Evolutionary conservation across 495 filamentous ascomycete genomes (phyloP).

Genomic region (Talaromyces wortmannii): DNA sequence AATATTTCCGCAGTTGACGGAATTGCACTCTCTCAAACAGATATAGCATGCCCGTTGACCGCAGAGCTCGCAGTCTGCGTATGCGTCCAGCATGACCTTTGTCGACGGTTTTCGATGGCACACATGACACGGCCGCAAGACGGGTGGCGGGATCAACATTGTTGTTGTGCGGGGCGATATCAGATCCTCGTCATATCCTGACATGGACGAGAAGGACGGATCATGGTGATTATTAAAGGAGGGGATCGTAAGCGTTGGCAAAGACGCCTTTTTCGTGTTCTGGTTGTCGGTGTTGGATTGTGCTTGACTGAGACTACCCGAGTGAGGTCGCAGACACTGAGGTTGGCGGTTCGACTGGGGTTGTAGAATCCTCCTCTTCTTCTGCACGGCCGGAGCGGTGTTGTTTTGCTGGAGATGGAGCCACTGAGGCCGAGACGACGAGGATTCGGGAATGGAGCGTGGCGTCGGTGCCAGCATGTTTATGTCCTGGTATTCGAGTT

Average conservation of each 20-base stretch:
- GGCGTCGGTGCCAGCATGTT: constrained; percentile 2
- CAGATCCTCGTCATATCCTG: not conserved
- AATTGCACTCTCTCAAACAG: constrained; percentile 43
- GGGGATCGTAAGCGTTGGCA: not conserved
- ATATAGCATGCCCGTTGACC: constrained; percentile 42
- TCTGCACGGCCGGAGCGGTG: not conserved
- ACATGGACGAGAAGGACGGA: not conserved
- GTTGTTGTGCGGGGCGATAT: constrained; percentile 1
- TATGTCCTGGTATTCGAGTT: constrained; percentile 3
- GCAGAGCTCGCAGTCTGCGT: constrained; percentile 44
- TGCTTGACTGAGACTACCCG: not conserved
- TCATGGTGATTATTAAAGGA: not conserved
- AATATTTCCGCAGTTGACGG: constrained; percentile 12
- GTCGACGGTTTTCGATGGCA: constrained; percentile 42
- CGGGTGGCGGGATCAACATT: constrained; percentile 1
- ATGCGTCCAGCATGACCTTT: constrained; percentile 38
- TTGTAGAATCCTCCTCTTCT: constrained; percentile 1
- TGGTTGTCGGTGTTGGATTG: not conserved
- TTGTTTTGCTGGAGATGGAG: constrained; percentile 1
- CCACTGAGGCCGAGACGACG: constrained; percentile 2
- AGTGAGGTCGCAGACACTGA: not conserved
- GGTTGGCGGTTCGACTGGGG: not conserved
- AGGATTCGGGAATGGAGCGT: not conserved
- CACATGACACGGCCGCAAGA: constrained; percentile 42
- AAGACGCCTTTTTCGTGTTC: not conserved